Evolutionary conservation across 2,329 filamentous ascomycete species (phyloP).

Genomic region (Fusarium mexicanum): DNA sequence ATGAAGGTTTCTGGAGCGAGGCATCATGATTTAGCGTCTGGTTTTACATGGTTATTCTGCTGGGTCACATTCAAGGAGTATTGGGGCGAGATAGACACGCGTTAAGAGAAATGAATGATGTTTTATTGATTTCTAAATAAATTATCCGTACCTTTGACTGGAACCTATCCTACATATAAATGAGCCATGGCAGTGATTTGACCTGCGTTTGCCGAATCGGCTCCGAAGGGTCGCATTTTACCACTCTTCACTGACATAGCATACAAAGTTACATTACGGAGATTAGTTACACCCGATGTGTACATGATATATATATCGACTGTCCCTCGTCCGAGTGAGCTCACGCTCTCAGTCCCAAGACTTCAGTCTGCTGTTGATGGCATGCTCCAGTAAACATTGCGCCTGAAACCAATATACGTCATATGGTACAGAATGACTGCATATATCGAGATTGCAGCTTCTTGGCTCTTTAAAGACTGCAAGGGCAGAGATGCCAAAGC

Average conservation of each 20-base stretch:
- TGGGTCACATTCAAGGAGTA: too few relatives aligned
- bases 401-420: neutral
- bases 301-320: neutral
- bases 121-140: neutral
- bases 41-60: neutral
- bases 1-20: neutral
- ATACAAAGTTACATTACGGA: neutral
- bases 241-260: neutral
- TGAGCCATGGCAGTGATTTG: neutral
- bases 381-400: neutral
- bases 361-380: neutral
- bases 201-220: constrained; percentile 34
- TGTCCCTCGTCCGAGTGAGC: neutral
- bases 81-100: neutral
- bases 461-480: constrained; percentile 53
- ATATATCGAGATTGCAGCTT: constrained; percentile 49
- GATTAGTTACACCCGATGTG: neutral
- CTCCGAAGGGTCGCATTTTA: constrained; percentile 11
- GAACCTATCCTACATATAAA: neutral
- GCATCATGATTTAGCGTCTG: neutral
- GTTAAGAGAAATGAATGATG: neutral
- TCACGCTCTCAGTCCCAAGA: neutral
- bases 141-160: neutral
- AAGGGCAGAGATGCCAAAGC: constrained; percentile 51
- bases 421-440: constrained; percentile 31